These are phyloP conservation scores for Fusarium xylarioides DNA, from an alignment of 2,329 filamentous ascomycete genomes.

Conservation along the genomic window DNA sequence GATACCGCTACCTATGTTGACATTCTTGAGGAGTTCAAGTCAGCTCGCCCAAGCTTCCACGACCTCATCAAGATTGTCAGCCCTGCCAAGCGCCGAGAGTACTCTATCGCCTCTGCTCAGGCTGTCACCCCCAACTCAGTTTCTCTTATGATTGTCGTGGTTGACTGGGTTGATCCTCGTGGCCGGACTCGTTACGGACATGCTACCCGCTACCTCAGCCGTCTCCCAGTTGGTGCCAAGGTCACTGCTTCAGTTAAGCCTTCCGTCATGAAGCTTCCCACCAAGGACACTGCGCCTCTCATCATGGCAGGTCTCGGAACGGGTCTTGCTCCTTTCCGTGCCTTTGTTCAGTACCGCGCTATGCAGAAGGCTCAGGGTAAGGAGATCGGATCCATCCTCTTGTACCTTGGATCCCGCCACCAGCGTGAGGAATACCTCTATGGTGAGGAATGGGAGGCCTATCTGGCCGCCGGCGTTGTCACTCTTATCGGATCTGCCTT, in stretches of 20 bases:
- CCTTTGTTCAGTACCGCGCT: constrained; percentile 97
- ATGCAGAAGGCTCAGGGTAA: constrained; percentile 98
- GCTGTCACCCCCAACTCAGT: constrained; percentile 92
- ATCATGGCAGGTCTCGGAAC: constrained; percentile 99
- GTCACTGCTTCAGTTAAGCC: constrained; percentile 96
- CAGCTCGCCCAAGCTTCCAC: constrained; percentile 87
- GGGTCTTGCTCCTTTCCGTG: constrained; percentile 97
- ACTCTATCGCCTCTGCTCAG: constrained; percentile 98
- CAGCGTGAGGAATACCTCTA: constrained; percentile 99
- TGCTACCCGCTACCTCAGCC: constrained; percentile 88
- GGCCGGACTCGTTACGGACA: constrained; percentile 92
- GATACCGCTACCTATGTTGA: constrained; percentile 94
- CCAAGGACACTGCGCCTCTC: constrained; percentile 85
- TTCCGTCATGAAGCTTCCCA: constrained; percentile 98
- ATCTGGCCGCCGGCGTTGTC: constrained; percentile 93
- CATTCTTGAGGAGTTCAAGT: constrained; percentile 86
- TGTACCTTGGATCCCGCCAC: constrained; percentile 97
- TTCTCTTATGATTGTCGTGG: constrained; percentile 94
- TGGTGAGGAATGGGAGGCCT: constrained; percentile 99
- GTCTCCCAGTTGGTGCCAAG: constrained; percentile 76
- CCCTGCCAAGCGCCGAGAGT: constrained; percentile 95
- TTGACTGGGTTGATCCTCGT: constrained; percentile 90
- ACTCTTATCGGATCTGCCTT: constrained; percentile 94
- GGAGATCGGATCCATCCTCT: constrained; percentile 88
- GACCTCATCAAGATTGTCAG: constrained; percentile 88